Conservation (phyloP, 495 filamentous ascomycete genomes). For the Penicillium arizonense region DNA sequence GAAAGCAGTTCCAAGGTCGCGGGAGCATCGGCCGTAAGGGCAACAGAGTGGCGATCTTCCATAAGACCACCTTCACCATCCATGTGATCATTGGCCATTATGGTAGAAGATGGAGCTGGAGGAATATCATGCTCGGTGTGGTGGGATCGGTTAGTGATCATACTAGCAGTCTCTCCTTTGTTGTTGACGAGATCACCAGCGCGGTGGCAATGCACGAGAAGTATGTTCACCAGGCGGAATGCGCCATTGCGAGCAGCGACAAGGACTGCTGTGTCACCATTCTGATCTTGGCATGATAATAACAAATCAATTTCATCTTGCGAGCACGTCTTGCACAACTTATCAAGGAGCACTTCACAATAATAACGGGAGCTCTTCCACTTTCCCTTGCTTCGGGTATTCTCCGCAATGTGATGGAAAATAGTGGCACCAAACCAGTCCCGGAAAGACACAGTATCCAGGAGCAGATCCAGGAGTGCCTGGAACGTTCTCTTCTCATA, state of each 20-base stretch:
- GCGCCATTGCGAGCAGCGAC: slow-evolving; percentile 72
- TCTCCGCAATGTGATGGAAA: slow-evolving; percentile 88
- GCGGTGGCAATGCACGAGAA: slow-evolving; percentile 60
- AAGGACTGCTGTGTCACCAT: slow-evolving; percentile 86
- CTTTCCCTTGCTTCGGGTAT: slow-evolving; percentile 74
- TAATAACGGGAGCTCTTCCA: slow-evolving; percentile 87
- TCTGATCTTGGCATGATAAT: slow-evolving; percentile 71
- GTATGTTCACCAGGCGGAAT: slow-evolving; percentile 43
- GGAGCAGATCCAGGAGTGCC: slow-evolving; percentile 71
- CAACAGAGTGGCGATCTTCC: slow-evolving; percentile 23
- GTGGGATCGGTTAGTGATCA: slow-evolving; percentile 55
- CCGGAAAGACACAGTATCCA: slow-evolving; percentile 67
- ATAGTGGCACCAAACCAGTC: slow-evolving; percentile 81
- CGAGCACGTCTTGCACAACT: slow-evolving; percentile 65
- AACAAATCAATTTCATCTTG: slow-evolving; percentile 66
- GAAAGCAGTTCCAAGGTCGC: slow-evolving; percentile 36
- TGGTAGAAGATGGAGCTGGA: slow-evolving; percentile 42
- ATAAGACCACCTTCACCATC: slow-evolving; percentile 28
- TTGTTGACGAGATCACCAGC: slow-evolving; percentile 76
- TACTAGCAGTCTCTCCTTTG: slow-evolving; percentile 73
- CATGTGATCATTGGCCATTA: slow-evolving; percentile 43
- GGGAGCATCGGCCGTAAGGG: slow-evolving; percentile 24
- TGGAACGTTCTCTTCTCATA: slow-evolving; percentile 87
- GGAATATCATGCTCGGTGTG: slow-evolving; percentile 34
- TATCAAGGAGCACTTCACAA: slow-evolving; percentile 84